Evolutionary conservation across 345 rosid species (phyloP).

Genomic region (Psidium guajava): DNA sequence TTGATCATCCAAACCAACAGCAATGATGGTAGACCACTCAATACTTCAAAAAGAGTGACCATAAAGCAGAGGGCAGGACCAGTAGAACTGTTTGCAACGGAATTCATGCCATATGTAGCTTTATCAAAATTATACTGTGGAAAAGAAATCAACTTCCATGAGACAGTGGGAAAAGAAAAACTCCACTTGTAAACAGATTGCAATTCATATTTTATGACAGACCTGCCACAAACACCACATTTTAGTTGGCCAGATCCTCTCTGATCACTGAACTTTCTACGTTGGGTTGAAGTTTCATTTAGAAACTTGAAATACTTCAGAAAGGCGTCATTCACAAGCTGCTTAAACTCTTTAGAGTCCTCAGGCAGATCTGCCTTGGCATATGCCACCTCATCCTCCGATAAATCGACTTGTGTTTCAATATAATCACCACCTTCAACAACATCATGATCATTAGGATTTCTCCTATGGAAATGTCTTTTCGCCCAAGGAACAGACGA

Average conservation of each 20-base stretch:
- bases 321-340: slow-evolving; percentile 21
- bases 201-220: slow-evolving; percentile 1
- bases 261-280: slow-evolving; percentile 21
- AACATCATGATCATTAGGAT: background rate
- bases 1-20: background rate
- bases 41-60: background rate
- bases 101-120: background rate
- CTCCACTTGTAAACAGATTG: slow-evolving; percentile 2
- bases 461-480: background rate
- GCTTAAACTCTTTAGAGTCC: slow-evolving; percentile 27
- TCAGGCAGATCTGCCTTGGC: slow-evolving; percentile 13
- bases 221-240: slow-evolving; percentile 48
- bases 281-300: slow-evolving; percentile 29
- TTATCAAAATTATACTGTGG: background rate
- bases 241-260: slow-evolving; percentile 14
- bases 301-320: slow-evolving; percentile 30
- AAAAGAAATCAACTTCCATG: background rate
- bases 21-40: background rate
- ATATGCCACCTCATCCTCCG: background rate
- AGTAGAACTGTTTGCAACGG: background rate
- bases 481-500: slow-evolving; percentile 1
- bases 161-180: background rate
- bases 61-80: background rate
- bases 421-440: background rate
- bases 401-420: background rate